Base-by-base conservation (phyloP, 371 early-diverging fungal genomes). In the Mucor lusitanicus region DNA sequence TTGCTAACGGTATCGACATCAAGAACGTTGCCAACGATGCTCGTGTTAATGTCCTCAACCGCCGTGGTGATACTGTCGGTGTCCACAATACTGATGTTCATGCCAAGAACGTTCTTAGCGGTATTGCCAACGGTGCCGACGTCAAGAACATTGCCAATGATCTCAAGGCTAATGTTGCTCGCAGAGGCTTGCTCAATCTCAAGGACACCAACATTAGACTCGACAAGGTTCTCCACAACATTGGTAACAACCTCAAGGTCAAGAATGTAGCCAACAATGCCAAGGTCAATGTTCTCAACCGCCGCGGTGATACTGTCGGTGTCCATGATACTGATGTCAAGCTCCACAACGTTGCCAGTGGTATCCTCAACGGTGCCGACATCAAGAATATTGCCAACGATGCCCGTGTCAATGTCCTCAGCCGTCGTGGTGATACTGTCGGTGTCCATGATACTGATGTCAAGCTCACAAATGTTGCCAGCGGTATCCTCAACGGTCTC, bases 401-500 rank as follows among this genome's bases (percentile, higher is more conserved):
- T 28, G 53, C 48, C 28, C 11, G 27, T 0, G 39, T 53, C 19
- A 28, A 64, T 2, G 57, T 56, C 19, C 55, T 54, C 23, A 12
- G n/a, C 2, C 46, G 46, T 32, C 57, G n/a, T n/a, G n/a, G 57
- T 59, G 59, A 28, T 13, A 21, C 21, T 40, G 44, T 46, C 33
- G 21, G 3, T 60, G 60, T 21, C 42, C 3, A 12, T 0, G 27
- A 27, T 13, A 21, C 12, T 25, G 21, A 39, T 44, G 58, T 67
- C 13, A 32, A 42, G 23, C n/a, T 25, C 37, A 33, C 42, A 0
- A 3, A 61, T 44, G 35, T 27, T 63, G 15, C 21, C 42, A 27
- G 13, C 1, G n/a, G 63, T 40, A 53, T 68, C 30, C 21, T 21
- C 11, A 60, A 63, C 39, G 50, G 30, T 32, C 53, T 59, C 59